These are phyloP conservation scores for Arthroderma uncinatum DNA, from an alignment of 2,329 filamentous ascomycete species.

Conservation along the genomic window DNA sequence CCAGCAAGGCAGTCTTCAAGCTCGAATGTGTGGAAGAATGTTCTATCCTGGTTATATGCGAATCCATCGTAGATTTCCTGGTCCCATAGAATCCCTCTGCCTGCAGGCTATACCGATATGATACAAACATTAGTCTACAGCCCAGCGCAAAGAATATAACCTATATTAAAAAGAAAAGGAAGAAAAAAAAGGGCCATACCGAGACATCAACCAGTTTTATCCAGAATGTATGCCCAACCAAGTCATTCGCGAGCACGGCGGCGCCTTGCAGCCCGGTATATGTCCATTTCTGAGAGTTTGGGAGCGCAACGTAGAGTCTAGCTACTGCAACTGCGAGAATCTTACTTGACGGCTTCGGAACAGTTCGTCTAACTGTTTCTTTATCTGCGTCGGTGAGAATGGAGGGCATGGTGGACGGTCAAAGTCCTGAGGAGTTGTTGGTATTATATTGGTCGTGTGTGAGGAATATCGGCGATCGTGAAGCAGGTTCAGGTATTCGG, in stretches of 20 bases:
- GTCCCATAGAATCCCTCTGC: conserved; percentile 84
- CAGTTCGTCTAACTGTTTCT: conserved; percentile 85
- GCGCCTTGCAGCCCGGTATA: conserved; percentile 91
- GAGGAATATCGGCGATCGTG: neutral
- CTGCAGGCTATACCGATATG: conserved; percentile 47
- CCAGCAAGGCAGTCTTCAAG: conserved; percentile 83
- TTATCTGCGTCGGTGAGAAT: conserved; percentile 88
- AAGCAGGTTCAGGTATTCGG: neutral
- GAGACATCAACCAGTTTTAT: conserved; percentile 95
- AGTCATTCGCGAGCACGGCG: conserved; percentile 79
- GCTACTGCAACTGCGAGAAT: conserved; percentile 93
- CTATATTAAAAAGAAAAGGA: neutral
- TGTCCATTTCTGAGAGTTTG: conserved; percentile 75
- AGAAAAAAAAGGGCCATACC: conserved; percentile 42
- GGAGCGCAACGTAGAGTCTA: conserved; percentile 84
- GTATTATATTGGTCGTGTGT: neutral
- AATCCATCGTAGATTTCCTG: conserved; percentile 96
- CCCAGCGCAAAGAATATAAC: neutral
- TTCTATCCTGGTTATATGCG: conserved; percentile 89
- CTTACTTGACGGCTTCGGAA: conserved; percentile 92
- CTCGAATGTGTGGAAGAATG: conserved; percentile 97
- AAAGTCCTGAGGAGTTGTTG: neutral
- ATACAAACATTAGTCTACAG: neutral
- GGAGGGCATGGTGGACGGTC: conserved; percentile 39
- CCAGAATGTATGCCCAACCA: conserved; percentile 94